Percentiles rank a stretch among this genome's conserved stretches.
phyloP scores from a whole-genome alignment of 2,329 filamentous ascomycete species.

The Penicillium sp. region DNA sequence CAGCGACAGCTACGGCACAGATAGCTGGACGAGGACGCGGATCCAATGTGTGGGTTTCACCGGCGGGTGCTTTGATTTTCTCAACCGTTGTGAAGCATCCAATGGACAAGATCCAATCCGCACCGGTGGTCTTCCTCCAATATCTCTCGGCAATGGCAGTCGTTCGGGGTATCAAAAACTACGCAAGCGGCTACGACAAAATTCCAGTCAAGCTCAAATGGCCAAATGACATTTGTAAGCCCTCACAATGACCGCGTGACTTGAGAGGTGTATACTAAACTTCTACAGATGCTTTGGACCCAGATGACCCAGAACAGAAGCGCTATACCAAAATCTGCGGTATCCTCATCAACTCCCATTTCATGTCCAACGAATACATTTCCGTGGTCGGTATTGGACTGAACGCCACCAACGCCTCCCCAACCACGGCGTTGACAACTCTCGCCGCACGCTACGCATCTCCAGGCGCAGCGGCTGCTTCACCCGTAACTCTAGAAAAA shows the following conservation, averaged over 20 bases:
- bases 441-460: conserved; percentile 57
- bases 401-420: conserved; percentile 80
- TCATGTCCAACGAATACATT: conserved; percentile 74
- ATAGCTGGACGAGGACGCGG: conserved; percentile 86
- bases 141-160: conserved; percentile 89
- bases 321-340: conserved; percentile 87
- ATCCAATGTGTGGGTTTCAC: conserved; percentile 92
- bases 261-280: background rate
- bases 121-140: conserved; percentile 89
- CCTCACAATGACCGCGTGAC: background rate
- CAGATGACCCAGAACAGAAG: conserved; percentile 50
- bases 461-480: conserved; percentile 55
- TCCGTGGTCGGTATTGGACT: conserved; percentile 84
- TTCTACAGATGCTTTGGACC: conserved; percentile 65
- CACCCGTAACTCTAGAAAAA: conserved; percentile 72
- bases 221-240: conserved; percentile 89
- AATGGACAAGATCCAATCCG: conserved; percentile 67
- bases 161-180: conserved; percentile 77
- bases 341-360: conserved; percentile 87
- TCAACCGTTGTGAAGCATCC: conserved; percentile 86
- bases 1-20: conserved; percentile 82
- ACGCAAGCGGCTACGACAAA: conserved; percentile 72
- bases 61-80: conserved; percentile 82
- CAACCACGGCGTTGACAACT: conserved; percentile 82
- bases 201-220: conserved; percentile 89